These are phyloP conservation scores for Xylariaceae sp. DNA, from an alignment of 2,329 filamentous ascomycete species.

Conservation along the genomic window DNA sequence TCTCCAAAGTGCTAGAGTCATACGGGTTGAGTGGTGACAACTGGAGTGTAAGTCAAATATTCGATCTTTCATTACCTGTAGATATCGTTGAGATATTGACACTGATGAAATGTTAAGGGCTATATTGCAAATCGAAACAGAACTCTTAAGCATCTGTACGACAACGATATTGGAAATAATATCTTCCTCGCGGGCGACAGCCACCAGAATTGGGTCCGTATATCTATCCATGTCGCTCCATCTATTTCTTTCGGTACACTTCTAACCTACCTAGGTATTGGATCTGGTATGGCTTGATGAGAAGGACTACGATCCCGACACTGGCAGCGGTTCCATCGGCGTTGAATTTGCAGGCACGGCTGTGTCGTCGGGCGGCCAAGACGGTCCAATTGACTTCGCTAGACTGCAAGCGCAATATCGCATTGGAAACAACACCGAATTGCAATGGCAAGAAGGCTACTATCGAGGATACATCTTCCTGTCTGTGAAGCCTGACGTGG, in stretches of 20 bases:
- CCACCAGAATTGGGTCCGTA: slow-evolving; percentile 61
- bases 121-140: slow-evolving; percentile 70
- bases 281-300: slow-evolving; percentile 59
- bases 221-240: background rate
- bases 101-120: slow-evolving; percentile 42
- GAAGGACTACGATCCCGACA: slow-evolving; percentile 50
- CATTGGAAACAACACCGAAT: slow-evolving; percentile 50
- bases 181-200: slow-evolving; percentile 70
- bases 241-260: background rate
- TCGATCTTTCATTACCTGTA: background rate
- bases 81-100: background rate
- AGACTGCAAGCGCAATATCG: slow-evolving; percentile 41
- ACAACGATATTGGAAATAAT: slow-evolving; percentile 69
- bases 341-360: slow-evolving; percentile 67
- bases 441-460: slow-evolving; percentile 72
- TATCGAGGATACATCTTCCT: slow-evolving; percentile 73
- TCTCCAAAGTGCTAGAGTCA: slow-evolving; percentile 50
- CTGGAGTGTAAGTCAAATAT: slow-evolving; percentile 33
- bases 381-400: slow-evolving; percentile 52
- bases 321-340: slow-evolving; percentile 55
- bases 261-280: slow-evolving; percentile 28
- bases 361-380: slow-evolving; percentile 61
- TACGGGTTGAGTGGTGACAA: slow-evolving; percentile 33
- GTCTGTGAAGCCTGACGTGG: slow-evolving; percentile 52
- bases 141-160: slow-evolving; percentile 63